These are phyloP conservation scores for Mycosphaerella sp. DNA, from an alignment of 2,329 filamentous ascomycete species.

Conservation along the genomic window DNA sequence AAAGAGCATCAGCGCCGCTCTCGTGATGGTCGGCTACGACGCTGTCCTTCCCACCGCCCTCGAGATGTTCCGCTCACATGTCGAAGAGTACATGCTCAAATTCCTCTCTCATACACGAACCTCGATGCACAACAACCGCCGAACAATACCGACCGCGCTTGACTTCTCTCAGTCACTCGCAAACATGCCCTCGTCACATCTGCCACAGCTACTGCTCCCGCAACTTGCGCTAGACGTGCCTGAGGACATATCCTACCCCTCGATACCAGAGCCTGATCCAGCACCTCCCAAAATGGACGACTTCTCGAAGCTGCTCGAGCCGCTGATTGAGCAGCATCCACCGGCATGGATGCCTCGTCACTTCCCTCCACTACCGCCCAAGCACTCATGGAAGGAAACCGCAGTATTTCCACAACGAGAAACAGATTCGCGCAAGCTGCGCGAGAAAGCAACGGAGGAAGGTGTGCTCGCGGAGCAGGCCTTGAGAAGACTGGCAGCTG, in stretches of 20 bases:
- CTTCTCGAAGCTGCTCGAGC: constrained; percentile 46
- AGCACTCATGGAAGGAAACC: constrained; percentile 58
- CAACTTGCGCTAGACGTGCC: constrained; percentile 38
- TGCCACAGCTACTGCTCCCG: constrained; percentile 35
- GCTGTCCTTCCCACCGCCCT: constrained; percentile 50
- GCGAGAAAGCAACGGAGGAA: constrained; percentile 58
- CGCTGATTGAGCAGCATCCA: constrained; percentile 45
- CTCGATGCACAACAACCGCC: constrained; percentile 53
- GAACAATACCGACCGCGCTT: constrained; percentile 50
- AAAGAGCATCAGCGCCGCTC: constrained; percentile 48
- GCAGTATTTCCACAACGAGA: constrained; percentile 54
- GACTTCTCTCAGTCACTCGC: constrained; percentile 53
- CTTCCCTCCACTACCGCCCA: constrained; percentile 57
- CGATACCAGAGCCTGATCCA: constrained; percentile 38
- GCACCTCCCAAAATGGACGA: constrained; percentile 36
- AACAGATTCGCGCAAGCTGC: constrained; percentile 49
- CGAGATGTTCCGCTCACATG: constrained; percentile 49
- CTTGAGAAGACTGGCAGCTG: constrained; percentile 52
- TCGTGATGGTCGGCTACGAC: constrained; percentile 50
- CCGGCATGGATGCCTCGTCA: constrained; percentile 52
- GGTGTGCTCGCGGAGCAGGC: constrained; percentile 60
- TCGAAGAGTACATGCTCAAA: constrained; percentile 55
- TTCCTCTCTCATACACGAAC: constrained; percentile 49
- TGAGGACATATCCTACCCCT: constrained; percentile 32
- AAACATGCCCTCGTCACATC: constrained; percentile 30